Evolutionary conservation across 2,329 filamentous ascomycete species (phyloP).

Genomic region (Rhinocladiella mackenziei): DNA sequence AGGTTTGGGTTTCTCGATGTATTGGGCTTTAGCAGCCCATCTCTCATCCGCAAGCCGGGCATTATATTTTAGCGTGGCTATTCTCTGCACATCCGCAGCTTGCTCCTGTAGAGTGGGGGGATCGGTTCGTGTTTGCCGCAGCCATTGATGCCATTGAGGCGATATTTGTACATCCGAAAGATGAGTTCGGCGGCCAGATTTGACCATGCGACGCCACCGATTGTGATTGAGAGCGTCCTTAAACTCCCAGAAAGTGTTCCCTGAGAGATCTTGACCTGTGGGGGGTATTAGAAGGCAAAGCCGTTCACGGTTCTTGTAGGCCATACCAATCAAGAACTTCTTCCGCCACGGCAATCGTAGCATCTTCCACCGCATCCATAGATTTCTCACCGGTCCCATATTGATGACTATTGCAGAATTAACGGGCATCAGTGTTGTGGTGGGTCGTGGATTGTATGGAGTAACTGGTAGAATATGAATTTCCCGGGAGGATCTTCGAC

Average conservation of each 20-base stretch:
- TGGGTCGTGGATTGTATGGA: too few species aligned
- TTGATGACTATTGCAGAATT: conserved; percentile 6
- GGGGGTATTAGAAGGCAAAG: conserved; percentile 3
- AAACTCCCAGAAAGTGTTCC: conserved; percentile 67
- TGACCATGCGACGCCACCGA: conserved; percentile 57
- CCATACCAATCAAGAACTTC: conserved; percentile 55
- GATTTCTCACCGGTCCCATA: conserved; percentile 42
- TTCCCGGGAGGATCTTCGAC: too few species aligned
- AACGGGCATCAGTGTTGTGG: too few species aligned
- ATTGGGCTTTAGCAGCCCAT: conserved; percentile 58
- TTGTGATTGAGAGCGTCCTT: conserved; percentile 53
- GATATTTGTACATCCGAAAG: conserved; percentile 58
- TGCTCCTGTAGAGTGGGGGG: conserved; percentile 58
- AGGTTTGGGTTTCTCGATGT: conserved; percentile 53
- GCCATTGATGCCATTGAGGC: conserved; percentile 66
- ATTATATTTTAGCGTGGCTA: conserved; percentile 56
- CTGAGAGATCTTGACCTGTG: conserved; percentile 56
- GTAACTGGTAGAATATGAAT: too few species aligned
- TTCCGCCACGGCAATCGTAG: conserved; percentile 60
- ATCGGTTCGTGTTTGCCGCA: conserved; percentile 56
- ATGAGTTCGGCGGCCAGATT: conserved; percentile 51
- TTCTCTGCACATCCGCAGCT: conserved; percentile 53
- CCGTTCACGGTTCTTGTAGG: not conserved
- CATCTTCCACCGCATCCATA: conserved; percentile 62
- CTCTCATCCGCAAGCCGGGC: conserved; percentile 58